Conservation (phyloP, 495 filamentous ascomycete species). For the Amorphotheca resinae region DNA sequence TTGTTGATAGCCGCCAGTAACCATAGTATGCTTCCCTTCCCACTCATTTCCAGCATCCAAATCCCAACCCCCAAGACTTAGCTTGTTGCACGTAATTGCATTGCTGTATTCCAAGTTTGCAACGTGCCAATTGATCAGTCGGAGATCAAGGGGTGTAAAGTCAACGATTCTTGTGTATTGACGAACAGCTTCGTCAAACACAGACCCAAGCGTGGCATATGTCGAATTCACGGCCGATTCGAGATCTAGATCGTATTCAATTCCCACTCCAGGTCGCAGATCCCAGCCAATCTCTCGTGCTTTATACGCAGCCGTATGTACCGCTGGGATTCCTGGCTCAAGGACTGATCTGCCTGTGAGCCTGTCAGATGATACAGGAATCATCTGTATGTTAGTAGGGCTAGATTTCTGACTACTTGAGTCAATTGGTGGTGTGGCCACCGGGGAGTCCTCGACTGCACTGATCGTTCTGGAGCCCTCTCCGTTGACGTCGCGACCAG, state of each 20-base stretch:
- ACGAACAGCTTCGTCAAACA: conserved; percentile 76
- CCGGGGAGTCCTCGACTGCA: conserved; percentile 48
- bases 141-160: conserved; percentile 71
- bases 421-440: conserved; percentile 11
- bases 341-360: conserved; percentile 47
- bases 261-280: conserved; percentile 50
- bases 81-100: conserved; percentile 68
- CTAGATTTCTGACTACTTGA: conserved; percentile 26
- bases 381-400: conserved; percentile 26
- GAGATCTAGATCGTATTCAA: conserved; percentile 60
- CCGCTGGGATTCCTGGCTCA: conserved; percentile 41
- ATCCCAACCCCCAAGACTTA: conserved; percentile 90
- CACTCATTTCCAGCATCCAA: conserved; percentile 97
- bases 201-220: conserved; percentile 67
- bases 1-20: conserved; percentile 86
- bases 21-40: conserved; percentile 83
- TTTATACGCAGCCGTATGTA: conserved; percentile 52
- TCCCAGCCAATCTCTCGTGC: conserved; percentile 73
- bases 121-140: conserved; percentile 94
- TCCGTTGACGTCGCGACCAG: conserved; percentile 60
- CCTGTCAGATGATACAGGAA: conserved; percentile 46
- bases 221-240: conserved; percentile 45
- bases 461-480: conserved; percentile 61
- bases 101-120: conserved; percentile 98
- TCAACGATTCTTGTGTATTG: conserved; percentile 80